Evolutionary conservation across 768 basidiomycete genomes (phyloP).

Genomic region (Kwoniella heveanensis): DNA sequence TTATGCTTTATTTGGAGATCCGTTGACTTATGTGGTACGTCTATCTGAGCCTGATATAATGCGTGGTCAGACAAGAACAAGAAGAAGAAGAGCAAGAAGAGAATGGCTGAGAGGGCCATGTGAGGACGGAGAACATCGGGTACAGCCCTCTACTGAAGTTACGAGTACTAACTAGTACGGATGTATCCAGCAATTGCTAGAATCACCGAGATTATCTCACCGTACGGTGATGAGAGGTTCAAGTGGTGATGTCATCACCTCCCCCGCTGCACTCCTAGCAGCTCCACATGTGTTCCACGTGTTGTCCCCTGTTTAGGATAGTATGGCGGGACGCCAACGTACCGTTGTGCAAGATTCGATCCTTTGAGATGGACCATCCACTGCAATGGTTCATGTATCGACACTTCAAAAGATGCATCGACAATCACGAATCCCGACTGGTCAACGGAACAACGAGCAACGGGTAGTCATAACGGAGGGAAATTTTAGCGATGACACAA

Average conservation of each 20-base stretch:
- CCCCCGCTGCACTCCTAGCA: too few species aligned
- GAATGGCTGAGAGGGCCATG: too few species aligned
- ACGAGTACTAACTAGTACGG: not conserved
- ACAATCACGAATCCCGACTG: not conserved
- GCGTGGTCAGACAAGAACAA: too few species aligned
- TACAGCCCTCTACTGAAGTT: too few species aligned
- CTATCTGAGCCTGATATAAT: too few species aligned
- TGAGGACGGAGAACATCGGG: too few species aligned
- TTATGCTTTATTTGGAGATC: not conserved
- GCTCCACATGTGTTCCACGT: not conserved
- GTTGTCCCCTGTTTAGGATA: too few species aligned
- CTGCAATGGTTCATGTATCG: not conserved
- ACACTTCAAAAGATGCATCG: not conserved
- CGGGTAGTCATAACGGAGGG: not conserved
- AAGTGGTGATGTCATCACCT: not conserved
- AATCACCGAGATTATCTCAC: not conserved
- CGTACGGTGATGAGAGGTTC: not conserved
- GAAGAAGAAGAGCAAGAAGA: not conserved
- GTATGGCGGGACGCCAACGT: too few species aligned
- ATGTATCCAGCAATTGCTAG: conserved; percentile 3
- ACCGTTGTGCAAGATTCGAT: too few species aligned
- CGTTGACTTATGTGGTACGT: too few species aligned
- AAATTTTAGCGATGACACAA: not conserved
- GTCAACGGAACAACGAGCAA: not conserved
- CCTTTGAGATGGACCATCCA: too few species aligned